Evolutionary conservation across 805 yeast species (phyloP).

Genomic region (Candida sanyiensis): DNA sequence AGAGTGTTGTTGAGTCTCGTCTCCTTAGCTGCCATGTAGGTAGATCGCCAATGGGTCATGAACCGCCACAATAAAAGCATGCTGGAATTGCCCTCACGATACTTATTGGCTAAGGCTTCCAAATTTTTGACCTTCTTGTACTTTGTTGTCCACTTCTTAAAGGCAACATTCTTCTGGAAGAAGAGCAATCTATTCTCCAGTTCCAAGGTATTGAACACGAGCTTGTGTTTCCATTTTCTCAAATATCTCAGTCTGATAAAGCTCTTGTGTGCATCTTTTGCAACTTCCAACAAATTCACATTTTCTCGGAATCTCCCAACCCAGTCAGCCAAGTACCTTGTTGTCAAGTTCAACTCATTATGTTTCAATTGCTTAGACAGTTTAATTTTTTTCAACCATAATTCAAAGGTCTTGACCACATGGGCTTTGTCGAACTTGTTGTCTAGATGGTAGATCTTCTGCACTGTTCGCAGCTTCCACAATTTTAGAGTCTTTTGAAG

Average conservation of each 20-base stretch:
- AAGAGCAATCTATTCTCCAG: conserved; percentile 8
- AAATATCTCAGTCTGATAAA: conserved; percentile 19
- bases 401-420: background rate
- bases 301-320: conserved; percentile 5
- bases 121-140: background rate
- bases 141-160: conserved; percentile 8
- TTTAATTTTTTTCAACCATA: conserved; percentile 4
- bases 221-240: conserved; percentile 16
- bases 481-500: conserved; percentile 2
- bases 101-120: background rate
- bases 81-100: background rate
- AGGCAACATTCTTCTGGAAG: conserved; percentile 6
- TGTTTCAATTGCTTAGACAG: background rate
- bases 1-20: conserved; percentile 3
- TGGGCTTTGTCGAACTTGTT: conserved; percentile 6
- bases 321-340: conserved; percentile 12
- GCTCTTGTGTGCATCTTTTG: conserved; percentile 12
- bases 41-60: conserved; percentile 1
- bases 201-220: background rate
- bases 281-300: conserved; percentile 10
- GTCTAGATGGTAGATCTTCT: background rate
- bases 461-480: conserved; percentile 12
- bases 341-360: background rate
- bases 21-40: background rate
- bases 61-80: background rate